Evolutionary conservation across 2,329 filamentous ascomycete genomes (phyloP), one percentile per base, ranked within the genome.

Genomic region (Dactylonectria macrodidyma): DNA sequence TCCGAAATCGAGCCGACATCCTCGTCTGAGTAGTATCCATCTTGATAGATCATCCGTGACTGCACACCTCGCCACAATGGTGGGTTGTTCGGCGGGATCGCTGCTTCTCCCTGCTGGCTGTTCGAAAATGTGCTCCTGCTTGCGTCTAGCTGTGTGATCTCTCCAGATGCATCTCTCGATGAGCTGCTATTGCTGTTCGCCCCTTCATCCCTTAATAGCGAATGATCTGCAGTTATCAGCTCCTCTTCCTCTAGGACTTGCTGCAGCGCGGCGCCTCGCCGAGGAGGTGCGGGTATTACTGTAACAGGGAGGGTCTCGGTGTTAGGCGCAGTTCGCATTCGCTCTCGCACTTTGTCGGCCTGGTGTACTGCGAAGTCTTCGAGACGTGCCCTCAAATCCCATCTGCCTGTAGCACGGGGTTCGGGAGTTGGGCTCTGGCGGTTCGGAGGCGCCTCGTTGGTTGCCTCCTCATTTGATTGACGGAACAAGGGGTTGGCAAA

Each of bases 321-420:
- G 71, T 88, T 85, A 0, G 85, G 83, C 0, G 84, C 85, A 10
- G 88, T 85, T 11, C 86, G 83, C 54, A 90, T 83, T 65, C 82
- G 85, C 62, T 91, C 89, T 10, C 88, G 83, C 6, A 91, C 77
- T 75, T 84, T 87, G 69, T 91, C 89, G 1, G 89, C 90, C 68
- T 91, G 89, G 8, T 83, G 85, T 1, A 84, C 88, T 1, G 89
- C 88, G 72, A 91, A 91, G 55, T 90, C 86, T 66, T 92, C 90
- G 1, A 91, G 76, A 14, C 88, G 84, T 10, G 82, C 82, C 38
- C 84, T 85, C 10, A 91, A 73, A 73, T 91, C 88, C 89, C 89
- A 91, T 48, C 84, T 80, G 26, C 75, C 73, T 10, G 74, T 74
- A 34, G 62, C 52, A 36, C 67, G 59, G 16, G 55, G 67, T 3